phyloP scores from a whole-genome alignment of 192 early-diverging fungal genomes.

The Mortierella alpina region DNA sequence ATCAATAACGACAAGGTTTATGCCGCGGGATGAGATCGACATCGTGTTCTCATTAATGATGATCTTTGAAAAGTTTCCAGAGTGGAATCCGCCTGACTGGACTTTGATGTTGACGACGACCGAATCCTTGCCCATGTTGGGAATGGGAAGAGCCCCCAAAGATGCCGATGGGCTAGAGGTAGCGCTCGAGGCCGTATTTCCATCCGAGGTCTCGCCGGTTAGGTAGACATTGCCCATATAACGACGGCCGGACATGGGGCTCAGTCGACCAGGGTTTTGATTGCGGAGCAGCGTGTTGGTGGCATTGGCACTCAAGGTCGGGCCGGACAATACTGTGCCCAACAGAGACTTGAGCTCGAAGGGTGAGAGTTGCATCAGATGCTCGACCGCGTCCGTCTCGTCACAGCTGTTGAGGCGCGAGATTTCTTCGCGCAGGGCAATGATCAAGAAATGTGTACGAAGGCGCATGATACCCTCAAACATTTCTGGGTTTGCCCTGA shows the following conservation, averaged over 20 bases:
- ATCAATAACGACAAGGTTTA: constrained; percentile 83
- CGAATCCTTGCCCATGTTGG: constrained; percentile 52
- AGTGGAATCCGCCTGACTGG: constrained; percentile 77
- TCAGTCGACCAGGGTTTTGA: constrained; percentile 53
- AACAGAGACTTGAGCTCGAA: constrained; percentile 83
- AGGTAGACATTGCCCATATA: not conserved
- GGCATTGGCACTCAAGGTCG: constrained; percentile 57
- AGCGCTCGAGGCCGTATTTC: constrained; percentile 8
- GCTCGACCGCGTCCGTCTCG: constrained; percentile 83
- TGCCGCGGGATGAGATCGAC: constrained; percentile 71
- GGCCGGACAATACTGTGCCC: constrained; percentile 76
- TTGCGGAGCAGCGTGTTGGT: constrained; percentile 56
- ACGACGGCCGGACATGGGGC: constrained; percentile 33
- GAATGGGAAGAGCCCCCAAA: constrained; percentile 29
- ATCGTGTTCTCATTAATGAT: constrained; percentile 64
- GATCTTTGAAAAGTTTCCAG: constrained; percentile 81
- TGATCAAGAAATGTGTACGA: constrained; percentile 84
- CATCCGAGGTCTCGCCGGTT: not conserved
- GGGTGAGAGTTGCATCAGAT: constrained; percentile 84
- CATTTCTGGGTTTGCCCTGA: constrained; percentile 70
- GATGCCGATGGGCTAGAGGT: constrained; percentile 29
- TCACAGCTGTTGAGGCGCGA: constrained; percentile 76
- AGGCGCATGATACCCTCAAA: constrained; percentile 89
- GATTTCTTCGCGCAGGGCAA: constrained; percentile 90
- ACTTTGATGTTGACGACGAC: constrained; percentile 65